Percentiles rank a stretch among this genome's conserved stretches.
Conservation (phyloP, 352 stramenopile species). For the Phytophthora fragariae region DNA sequence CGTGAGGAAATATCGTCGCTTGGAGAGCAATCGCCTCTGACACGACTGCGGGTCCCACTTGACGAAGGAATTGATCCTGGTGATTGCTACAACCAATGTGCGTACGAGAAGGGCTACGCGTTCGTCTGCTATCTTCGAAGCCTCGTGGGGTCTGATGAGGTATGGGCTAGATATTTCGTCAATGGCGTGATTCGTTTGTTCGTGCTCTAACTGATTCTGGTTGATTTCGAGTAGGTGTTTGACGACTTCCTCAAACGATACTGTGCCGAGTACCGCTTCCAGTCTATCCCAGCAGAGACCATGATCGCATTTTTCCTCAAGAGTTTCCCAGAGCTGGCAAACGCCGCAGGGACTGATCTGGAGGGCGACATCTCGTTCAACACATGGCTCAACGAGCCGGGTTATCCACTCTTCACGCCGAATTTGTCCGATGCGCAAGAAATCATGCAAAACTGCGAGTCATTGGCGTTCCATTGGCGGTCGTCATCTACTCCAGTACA, state of each 20-base stretch:
- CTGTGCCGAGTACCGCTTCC: slow-evolving; percentile 71
- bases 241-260: slow-evolving; percentile 77
- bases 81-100: slow-evolving; percentile 85
- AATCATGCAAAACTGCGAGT: slow-evolving; percentile 76
- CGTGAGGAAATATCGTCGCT: slow-evolving; percentile 76
- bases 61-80: slow-evolving; percentile 80
- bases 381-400: slow-evolving; percentile 73
- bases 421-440: slow-evolving; percentile 73
- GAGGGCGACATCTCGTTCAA: slow-evolving; percentile 70
- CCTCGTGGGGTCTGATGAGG: slow-evolving; percentile 70
- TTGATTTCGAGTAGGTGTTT: slow-evolving; percentile 49
- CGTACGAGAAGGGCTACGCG: slow-evolving; percentile 84
- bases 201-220: background rate
- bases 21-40: slow-evolving; percentile 73
- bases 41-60: slow-evolving; percentile 71
- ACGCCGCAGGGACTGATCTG: slow-evolving; percentile 52
- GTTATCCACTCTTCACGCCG: slow-evolving; percentile 63
- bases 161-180: slow-evolving; percentile 14
- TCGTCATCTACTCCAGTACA: slow-evolving; percentile 61
- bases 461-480: slow-evolving; percentile 69
- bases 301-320: slow-evolving; percentile 79
- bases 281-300: slow-evolving; percentile 76
- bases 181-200: background rate
- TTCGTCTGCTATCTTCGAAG: slow-evolving; percentile 81
- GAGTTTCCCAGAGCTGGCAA: slow-evolving; percentile 66